Evolutionary conservation across 169 alveolate genomes (phyloP), one percentile per base, ranked within the genome.

Genomic region (Eimeria acervulina): DNA sequence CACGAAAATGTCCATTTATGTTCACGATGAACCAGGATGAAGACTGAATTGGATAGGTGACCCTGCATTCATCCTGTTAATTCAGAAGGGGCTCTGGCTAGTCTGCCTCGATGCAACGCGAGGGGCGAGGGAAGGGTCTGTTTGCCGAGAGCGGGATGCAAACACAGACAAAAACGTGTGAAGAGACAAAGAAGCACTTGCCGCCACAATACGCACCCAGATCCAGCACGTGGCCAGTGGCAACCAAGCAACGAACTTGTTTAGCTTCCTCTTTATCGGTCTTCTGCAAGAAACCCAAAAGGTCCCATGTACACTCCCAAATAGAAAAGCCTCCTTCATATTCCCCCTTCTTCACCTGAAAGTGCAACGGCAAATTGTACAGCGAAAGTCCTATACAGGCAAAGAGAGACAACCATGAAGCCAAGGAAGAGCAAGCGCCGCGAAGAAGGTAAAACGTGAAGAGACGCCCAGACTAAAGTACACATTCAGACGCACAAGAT

Each of bases 281-380:
- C 44, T 55, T 40, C 42, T 31, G 84, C 66, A 92, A 40, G 38
- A 78, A 92, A 17, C 76, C 74, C 55, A 92, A 31, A 42, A 92
- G 66, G 68, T 92, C 95, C 95, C 95, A 92, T 1, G 95, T 76
- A 59, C 92, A 74, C 15, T 92, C 95, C 95, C 95, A 92, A 23
- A 92, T 40, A 76, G 95, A 36, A 31, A 92, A 59, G 84, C 95
- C 95, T 42, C 95, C 95, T 40, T 92, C 95, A 80, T 92, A 92
- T 15, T 76, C 66, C 13, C 95, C 95, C 28, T 52, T 85, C 40
- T 59, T 40, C 38, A 92, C 95, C 95, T 92, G 95, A 21, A 42
- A 23, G 15, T 15, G 51, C 15, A 85, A 42, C 38, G 3, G 59
- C 59, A 47, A 31, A 36, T 1, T 40, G 21, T 26, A 36, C 87